Conservation (phyloP, 371 early-diverging fungal species). For the Mucor plumbeus region DNA sequence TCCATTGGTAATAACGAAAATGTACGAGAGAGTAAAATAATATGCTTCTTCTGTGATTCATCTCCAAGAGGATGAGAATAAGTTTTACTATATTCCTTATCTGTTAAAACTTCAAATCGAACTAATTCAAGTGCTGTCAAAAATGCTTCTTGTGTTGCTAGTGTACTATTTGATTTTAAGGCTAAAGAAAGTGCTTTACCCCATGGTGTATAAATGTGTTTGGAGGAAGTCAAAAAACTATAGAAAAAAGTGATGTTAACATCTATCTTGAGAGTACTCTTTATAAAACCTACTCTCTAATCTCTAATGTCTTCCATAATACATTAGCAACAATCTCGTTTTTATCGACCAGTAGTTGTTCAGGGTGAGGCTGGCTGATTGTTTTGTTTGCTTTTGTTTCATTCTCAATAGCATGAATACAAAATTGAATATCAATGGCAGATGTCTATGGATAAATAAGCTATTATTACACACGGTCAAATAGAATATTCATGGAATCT, state of each 20-base stretch:
- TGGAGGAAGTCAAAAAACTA: constrained; percentile 55
- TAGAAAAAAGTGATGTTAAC: not conserved
- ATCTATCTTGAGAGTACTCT: not conserved
- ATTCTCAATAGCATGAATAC: constrained; percentile 44
- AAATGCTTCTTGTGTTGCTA: constrained; percentile 56
- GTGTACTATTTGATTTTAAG: constrained; percentile 19
- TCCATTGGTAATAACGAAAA: constrained; percentile 60
- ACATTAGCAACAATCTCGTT: constrained; percentile 61
- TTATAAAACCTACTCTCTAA: constrained; percentile 46
- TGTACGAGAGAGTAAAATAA: constrained; percentile 56
- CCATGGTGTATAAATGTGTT: constrained; percentile 55
- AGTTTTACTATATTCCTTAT: constrained; percentile 55
- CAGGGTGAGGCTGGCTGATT: constrained; percentile 33
- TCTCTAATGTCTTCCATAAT: constrained; percentile 56
- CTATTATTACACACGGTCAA: too few species aligned
- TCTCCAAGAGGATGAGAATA: constrained; percentile 52
- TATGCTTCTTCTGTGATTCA: constrained; percentile 29
- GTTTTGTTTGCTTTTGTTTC: constrained; percentile 49
- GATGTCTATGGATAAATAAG: constrained; percentile 23
- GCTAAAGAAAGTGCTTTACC: constrained; percentile 50
- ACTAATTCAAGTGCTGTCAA: constrained; percentile 67
- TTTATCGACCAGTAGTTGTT: constrained; percentile 44
- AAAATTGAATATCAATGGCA: constrained; percentile 48
- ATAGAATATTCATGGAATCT: not conserved
- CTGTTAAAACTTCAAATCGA: constrained; percentile 59